A percentile compares a stretch with the other conserved stretches of the same genome.
These are phyloP conservation scores for Ceratobasidium sp. DNA, from an alignment of 1,284 basidiomycete genomes.

Conservation along the genomic window DNA sequence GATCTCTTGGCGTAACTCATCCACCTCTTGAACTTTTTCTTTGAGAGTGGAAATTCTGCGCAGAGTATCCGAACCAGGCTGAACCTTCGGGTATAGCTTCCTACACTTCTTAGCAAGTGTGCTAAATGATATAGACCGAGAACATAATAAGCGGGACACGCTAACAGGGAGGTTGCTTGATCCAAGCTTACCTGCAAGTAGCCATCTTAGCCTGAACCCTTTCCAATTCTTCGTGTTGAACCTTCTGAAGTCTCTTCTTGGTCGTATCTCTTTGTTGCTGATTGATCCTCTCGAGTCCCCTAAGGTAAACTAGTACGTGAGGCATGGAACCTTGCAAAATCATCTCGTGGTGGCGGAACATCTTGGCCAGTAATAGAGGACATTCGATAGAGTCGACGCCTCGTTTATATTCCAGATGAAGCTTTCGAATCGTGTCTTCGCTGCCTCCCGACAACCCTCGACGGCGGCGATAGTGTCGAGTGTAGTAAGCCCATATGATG, in stretches of 20 bases:
- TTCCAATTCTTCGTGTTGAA: neutral
- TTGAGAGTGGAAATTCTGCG: neutral
- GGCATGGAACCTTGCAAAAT: neutral
- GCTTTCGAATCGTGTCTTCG: neutral
- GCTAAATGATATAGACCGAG: neutral
- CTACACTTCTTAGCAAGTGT: neutral
- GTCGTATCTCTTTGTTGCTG: neutral
- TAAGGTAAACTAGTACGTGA: neutral
- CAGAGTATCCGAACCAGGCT: neutral
- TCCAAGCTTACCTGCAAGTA: neutral
- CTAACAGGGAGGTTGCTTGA: neutral
- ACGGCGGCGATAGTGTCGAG: neutral
- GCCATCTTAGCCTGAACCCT: neutral
- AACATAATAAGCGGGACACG: neutral
- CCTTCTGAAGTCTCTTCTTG: neutral
- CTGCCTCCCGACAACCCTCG: neutral
- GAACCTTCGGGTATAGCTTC: neutral
- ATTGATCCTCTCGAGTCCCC: neutral
- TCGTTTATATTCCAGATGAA: neutral
- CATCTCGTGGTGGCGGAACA: neutral
- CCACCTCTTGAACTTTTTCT: neutral
- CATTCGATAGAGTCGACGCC: neutral
- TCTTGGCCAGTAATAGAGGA: neutral
- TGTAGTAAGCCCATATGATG: neutral
- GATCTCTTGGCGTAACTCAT: neutral